Percentiles rank a stretch among this genome's conserved stretches.
Conservation (phyloP, 1,139 yeast genomes). For the Pichia sp. region DNA sequence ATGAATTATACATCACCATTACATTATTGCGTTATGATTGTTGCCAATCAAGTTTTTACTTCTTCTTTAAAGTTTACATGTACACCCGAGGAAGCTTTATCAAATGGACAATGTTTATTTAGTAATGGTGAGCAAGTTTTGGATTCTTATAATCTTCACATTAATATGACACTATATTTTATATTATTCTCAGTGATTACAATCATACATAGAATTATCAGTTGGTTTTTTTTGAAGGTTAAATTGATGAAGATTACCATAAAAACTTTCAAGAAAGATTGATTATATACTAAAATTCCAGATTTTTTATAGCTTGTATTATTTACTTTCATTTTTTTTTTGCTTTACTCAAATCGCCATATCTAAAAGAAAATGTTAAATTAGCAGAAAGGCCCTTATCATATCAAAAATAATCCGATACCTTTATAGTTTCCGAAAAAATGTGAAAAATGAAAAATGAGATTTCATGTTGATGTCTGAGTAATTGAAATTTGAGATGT, state of each 20-base stretch:
- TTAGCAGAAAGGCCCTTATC: too few relatives aligned
- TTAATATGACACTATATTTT: slow-evolving; percentile 28
- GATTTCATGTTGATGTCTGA: too few relatives aligned
- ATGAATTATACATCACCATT: slow-evolving; percentile 70
- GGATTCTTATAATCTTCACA: slow-evolving; percentile 36
- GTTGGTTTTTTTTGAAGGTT: slow-evolving; percentile 32
- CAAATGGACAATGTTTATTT: slow-evolving; percentile 35
- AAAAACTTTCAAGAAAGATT: slow-evolving; percentile 4
- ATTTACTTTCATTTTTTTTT: background rate
- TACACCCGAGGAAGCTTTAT: slow-evolving; percentile 24
- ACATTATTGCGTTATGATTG: slow-evolving; percentile 58
- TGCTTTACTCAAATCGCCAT: too few relatives aligned
- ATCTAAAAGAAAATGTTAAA: too few relatives aligned
- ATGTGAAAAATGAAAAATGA: too few relatives aligned
- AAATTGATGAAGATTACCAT: slow-evolving; percentile 25
- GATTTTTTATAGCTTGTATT: background rate
- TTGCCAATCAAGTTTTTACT: slow-evolving; percentile 44
- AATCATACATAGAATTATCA: slow-evolving; percentile 33
- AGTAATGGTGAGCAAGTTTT: slow-evolving; percentile 46
- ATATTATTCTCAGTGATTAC: slow-evolving; percentile 34
- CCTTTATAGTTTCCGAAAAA: too few relatives aligned
- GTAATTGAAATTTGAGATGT: too few relatives aligned
- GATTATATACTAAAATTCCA: background rate
- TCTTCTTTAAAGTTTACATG: slow-evolving; percentile 37
- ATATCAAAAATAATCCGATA: too few relatives aligned